Conservation (phyloP, 495 filamentous ascomycete genomes). For the Evansstolkia leycettana region DNA sequence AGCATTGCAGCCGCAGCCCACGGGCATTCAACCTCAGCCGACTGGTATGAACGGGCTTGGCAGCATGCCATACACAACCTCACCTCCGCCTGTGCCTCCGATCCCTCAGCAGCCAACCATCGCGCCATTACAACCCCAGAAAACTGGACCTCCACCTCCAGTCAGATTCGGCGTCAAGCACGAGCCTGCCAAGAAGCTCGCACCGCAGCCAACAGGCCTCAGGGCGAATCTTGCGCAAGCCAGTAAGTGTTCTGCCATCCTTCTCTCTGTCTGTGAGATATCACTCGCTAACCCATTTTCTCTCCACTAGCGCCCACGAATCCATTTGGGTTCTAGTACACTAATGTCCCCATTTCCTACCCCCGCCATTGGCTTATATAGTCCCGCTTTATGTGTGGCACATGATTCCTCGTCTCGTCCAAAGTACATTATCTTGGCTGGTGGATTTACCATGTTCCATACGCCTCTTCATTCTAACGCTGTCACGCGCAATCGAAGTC, state of each 20-base stretch:
- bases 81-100: constrained; percentile 27
- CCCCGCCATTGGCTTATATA: constrained; percentile 12
- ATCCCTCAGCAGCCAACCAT: constrained; percentile 39
- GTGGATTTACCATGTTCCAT: too few species aligned
- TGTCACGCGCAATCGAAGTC: constrained; percentile 8
- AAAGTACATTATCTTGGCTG: constrained; percentile 9
- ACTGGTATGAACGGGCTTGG: constrained; percentile 50
- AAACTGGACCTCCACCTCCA: constrained; percentile 86
- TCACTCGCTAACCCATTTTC: constrained; percentile 13
- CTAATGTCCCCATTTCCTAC: constrained; percentile 4
- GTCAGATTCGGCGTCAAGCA: constrained; percentile 73
- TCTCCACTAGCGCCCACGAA: constrained; percentile 65
- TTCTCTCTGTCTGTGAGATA: constrained; percentile 5
- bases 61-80: constrained; percentile 23
- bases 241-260: constrained; percentile 54
- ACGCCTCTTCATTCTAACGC: constrained; percentile 3
- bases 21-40: constrained; percentile 19
- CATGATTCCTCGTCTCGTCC: constrained; percentile 14
- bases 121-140: constrained; percentile 63
- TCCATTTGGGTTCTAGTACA: constrained; percentile 72
- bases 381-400: constrained; percentile 8
- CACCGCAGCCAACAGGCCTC: constrained; percentile 78
- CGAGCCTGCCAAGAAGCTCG: constrained; percentile 58
- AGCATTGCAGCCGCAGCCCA: constrained; percentile 18
- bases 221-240: constrained; percentile 85